phyloP scores from a whole-genome alignment of 139 green algal genomes.

The Auxenochlorella protothecoides region DNA sequence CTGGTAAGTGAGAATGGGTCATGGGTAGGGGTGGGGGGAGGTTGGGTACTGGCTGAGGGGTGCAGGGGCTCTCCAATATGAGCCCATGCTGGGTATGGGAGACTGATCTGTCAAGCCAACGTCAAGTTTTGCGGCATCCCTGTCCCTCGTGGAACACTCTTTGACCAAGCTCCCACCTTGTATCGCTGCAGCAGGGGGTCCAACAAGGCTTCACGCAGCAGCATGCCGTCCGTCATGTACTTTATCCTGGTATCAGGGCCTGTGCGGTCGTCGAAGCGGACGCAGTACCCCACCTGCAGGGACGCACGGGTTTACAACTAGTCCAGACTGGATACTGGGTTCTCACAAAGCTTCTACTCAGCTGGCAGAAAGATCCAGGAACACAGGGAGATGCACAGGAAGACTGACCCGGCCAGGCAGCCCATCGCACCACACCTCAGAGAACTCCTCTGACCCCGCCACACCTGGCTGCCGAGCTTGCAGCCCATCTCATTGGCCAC shows the following conservation, averaged over 20 bases:
- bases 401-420: not conserved
- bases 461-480: constrained; percentile 38
- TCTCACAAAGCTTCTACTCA: no score
- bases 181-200: constrained; percentile 70
- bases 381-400: not conserved
- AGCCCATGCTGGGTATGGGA: no score
- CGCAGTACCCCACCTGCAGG: constrained; percentile 59
- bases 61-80: not conserved
- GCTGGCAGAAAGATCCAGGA: no score
- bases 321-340: not conserved
- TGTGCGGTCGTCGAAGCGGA: constrained; percentile 76
- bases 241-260: constrained; percentile 53
- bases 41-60: constrained; percentile 4
- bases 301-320: not conserved
- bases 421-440: not conserved
- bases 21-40: not conserved
- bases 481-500: constrained; percentile 49
- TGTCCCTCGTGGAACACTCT: not conserved
- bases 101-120: no score
- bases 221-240: constrained; percentile 93
- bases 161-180: constrained; percentile 25
- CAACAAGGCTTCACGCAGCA: constrained; percentile 83
- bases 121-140: not conserved
- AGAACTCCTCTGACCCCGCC: constrained; percentile 3
- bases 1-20: constrained; percentile 8